Evolutionary conservation across 148 eudicot species (phyloP).

Genomic region (Rhododendron griersonianum): DNA sequence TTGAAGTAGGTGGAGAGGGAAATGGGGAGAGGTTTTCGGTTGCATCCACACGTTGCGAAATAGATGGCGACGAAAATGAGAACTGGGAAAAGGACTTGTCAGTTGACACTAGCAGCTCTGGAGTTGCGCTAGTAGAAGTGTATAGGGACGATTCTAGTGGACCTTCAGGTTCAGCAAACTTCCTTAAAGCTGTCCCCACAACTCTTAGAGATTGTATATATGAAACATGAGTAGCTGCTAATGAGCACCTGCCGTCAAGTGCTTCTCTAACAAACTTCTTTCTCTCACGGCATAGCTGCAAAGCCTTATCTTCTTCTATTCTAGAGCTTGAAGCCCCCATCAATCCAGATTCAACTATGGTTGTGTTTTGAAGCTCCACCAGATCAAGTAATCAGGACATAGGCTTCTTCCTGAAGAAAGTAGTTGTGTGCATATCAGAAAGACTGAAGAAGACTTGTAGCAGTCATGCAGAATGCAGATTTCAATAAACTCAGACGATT

Average conservation of each 20-base stretch:
- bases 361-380: neutral
- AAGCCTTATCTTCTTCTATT: constrained; percentile 81
- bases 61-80: constrained; percentile 60
- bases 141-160: constrained; percentile 47
- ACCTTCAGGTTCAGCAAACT: constrained; percentile 64
- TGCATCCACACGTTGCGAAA: constrained; percentile 45
- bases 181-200: constrained; percentile 67
- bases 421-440: neutral
- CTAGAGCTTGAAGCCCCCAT: constrained; percentile 87
- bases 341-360: neutral
- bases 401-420: constrained; percentile 12
- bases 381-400: constrained; percentile 2
- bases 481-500: neutral
- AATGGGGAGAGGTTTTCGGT: constrained; percentile 40
- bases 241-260: constrained; percentile 86
- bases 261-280: constrained; percentile 84
- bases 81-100: constrained; percentile 57
- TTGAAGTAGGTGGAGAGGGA: constrained; percentile 54
- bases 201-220: constrained; percentile 64
- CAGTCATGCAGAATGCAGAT: neutral
- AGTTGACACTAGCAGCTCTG: constrained; percentile 49
- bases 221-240: constrained; percentile 72
- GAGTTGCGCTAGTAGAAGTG: constrained; percentile 63
- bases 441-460: neutral
- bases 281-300: constrained; percentile 76